Evolutionary conservation across 1,284 basidiomycete species (phyloP).

Genomic region (Microbotryum lychnidis-dioicae): DNA sequence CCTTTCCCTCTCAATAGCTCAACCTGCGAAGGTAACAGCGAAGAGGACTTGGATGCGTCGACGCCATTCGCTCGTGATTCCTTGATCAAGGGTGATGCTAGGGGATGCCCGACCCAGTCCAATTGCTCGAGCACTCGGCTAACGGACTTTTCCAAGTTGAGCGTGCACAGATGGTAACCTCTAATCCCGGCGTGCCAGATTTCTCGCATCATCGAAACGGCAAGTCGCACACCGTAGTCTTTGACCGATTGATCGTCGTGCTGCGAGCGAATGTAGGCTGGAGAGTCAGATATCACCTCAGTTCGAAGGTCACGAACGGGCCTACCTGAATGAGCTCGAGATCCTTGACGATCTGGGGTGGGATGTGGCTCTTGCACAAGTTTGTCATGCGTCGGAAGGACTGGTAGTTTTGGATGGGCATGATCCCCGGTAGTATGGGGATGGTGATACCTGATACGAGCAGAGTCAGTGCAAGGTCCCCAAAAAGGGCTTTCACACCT

Average conservation of each 20-base stretch:
- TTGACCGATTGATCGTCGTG: slow-evolving; percentile 39
- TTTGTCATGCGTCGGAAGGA: slow-evolving; percentile 88
- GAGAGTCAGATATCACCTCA: slow-evolving; percentile 33
- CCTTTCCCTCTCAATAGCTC: not conserved
- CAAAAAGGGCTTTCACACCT: not conserved
- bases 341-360: slow-evolving; percentile 66
- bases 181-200: slow-evolving; percentile 54
- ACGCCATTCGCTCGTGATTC: too few species aligned
- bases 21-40: not conserved
- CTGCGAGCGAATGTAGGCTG: not conserved
- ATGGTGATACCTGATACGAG: slow-evolving; percentile 59
- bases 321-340: slow-evolving; percentile 75
- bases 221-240: slow-evolving; percentile 41
- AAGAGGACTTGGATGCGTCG: not conserved
- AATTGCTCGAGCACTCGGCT: slow-evolving; percentile 75
- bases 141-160: slow-evolving; percentile 95
- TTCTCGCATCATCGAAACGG: slow-evolving; percentile 38
- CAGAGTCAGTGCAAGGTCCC: not conserved
- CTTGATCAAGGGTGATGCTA: too few species aligned
- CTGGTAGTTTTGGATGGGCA: slow-evolving; percentile 97
- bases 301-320: slow-evolving; percentile 4
- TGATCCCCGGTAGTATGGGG: slow-evolving; percentile 91
- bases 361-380: slow-evolving; percentile 76
- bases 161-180: slow-evolving; percentile 90
- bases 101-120: slow-evolving; percentile 48